phyloP scores from a whole-genome alignment of 176 grass and related monocot species.

The Metroxylon sagu region DNA sequence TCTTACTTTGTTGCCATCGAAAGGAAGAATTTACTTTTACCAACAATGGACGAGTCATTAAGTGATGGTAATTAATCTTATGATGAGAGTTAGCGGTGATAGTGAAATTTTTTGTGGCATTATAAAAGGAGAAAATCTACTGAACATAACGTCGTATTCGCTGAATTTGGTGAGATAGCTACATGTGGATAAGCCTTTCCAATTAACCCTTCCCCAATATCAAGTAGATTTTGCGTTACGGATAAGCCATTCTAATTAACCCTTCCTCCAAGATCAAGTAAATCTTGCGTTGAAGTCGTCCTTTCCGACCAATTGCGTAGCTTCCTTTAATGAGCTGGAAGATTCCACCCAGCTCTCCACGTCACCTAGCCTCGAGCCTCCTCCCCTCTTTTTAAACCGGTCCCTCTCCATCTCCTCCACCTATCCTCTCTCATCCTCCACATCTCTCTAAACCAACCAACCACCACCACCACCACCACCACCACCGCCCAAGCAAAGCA shows the following conservation, averaged over 20 bases:
- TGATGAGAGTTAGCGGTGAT: constrained; percentile 8
- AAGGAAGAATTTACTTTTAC: too few relatives aligned
- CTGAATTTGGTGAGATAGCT: constrained; percentile 28
- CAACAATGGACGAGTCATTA: too few relatives aligned
- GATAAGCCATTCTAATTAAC: constrained; percentile 8
- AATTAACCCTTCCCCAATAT: constrained; percentile 22
- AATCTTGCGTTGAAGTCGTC: constrained; percentile 46
- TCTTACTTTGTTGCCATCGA: too few relatives aligned
- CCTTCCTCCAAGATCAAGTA: constrained; percentile 34
- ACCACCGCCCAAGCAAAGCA: too few relatives aligned
- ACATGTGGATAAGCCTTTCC: constrained; percentile 10
- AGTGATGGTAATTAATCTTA: not conserved
- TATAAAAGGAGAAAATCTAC: not conserved
- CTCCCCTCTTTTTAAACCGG: constrained; percentile 51
- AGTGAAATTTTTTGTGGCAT: not conserved
- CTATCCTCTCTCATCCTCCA: too few relatives aligned
- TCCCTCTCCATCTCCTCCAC: not conserved
- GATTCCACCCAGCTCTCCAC: constrained; percentile 26
- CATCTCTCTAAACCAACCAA: too few relatives aligned
- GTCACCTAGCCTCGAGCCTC: not conserved
- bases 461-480: too few relatives aligned
- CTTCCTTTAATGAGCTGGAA: constrained; percentile 3
- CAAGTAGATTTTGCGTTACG: constrained; percentile 13
- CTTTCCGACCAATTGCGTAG: not conserved
- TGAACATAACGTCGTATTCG: constrained; percentile 12